phyloP scores from a whole-genome alignment of 2,329 filamentous ascomycete genomes.

The Xylariales sp. region DNA sequence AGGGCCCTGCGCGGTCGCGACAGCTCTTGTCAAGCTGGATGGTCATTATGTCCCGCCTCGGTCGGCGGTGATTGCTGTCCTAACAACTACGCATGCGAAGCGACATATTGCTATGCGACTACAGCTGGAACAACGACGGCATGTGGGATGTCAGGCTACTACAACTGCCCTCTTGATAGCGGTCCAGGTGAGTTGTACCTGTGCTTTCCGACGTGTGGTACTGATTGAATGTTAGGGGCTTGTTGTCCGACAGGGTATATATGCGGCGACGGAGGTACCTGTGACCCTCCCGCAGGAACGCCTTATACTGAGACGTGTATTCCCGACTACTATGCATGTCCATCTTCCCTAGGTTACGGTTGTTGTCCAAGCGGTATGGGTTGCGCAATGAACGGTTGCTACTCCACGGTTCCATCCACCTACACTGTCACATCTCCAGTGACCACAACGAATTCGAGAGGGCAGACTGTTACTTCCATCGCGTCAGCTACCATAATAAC shows the following conservation, averaged over 20 bases:
- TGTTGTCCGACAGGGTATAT: constrained; percentile 43
- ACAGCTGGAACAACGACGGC: constrained; percentile 37
- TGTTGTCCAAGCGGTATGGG: constrained; percentile 48
- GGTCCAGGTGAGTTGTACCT: constrained; percentile 4
- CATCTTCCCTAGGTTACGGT: constrained; percentile 45
- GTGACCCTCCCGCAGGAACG: constrained; percentile 39
- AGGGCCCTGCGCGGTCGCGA: constrained; percentile 21
- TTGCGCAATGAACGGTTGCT: constrained; percentile 45
- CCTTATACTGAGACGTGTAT: constrained; percentile 38
- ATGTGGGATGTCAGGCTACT: constrained; percentile 30
- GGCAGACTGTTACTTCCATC: constrained; percentile 34
- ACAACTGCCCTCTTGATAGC: constrained; percentile 27
- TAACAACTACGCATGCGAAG: constrained; percentile 41
- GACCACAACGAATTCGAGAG: constrained; percentile 40
- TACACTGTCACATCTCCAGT: constrained; percentile 37
- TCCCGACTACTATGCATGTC: constrained; percentile 41
- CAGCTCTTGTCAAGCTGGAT: constrained; percentile 17
- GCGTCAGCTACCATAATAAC: constrained; percentile 33
- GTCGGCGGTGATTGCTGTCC: constrained; percentile 43
- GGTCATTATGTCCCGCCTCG: constrained; percentile 19
- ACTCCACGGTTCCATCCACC: constrained; percentile 40
- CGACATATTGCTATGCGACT: constrained; percentile 42
- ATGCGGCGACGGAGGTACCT: constrained; percentile 35
- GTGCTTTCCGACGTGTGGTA: too few species aligned
- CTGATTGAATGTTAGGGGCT: constrained; percentile 34